Base-by-base conservation (phyloP, 768 basidiomycete genomes). In the Grammothele lineata region DNA sequence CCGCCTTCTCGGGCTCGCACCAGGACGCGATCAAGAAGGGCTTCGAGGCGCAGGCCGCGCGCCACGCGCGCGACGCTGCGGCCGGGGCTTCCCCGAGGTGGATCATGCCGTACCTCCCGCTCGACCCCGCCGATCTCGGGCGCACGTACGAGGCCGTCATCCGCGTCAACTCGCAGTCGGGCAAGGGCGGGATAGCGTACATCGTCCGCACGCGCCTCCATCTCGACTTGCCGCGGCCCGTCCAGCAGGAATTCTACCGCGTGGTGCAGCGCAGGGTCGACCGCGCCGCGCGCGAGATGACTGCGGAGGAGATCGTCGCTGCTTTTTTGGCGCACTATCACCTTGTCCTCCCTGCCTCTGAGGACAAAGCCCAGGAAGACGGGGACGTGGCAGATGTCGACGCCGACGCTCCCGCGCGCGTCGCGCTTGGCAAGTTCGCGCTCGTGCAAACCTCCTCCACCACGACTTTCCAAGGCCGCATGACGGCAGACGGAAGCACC, bases 21-120 rank as follows among this genome's bases (percentile, higher is more conserved):
- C 92, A 96, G 67, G 96, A 98, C 60, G 96, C 96, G 17, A 90
- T 99, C 75, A 99, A 99, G 72, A 99, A 99, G 71, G 95, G 96
- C 24, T 96, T 99, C 70, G 92, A 93, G 67, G 82, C 78, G 2
- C 90, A 94, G 66, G 74, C 67, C 43, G 63, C 70, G 40, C 70
- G 80, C 40, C 83, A 91, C 57, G 73, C 76, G 27, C 69, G 72
- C 43, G 91, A 85, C 37, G 74, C 75, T 45, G 68, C 64, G 12
- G 70, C 73, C 38, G 83, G 81, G 38, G 76, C 80, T 59, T 70
- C 73, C 40, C 71, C 78, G 57, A 75, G 79, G 35, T 97, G 94
- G 93, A 79, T 89, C 58, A 87, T 99, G 56, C 96, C 96, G 0
- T 99, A 99, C 70, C 74, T 99, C 17, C 94, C 96, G 19, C 81